These are phyloP conservation scores for Kodamaea alishanica DNA, from an alignment of 1,139 yeast species.

Conservation along the genomic window DNA sequence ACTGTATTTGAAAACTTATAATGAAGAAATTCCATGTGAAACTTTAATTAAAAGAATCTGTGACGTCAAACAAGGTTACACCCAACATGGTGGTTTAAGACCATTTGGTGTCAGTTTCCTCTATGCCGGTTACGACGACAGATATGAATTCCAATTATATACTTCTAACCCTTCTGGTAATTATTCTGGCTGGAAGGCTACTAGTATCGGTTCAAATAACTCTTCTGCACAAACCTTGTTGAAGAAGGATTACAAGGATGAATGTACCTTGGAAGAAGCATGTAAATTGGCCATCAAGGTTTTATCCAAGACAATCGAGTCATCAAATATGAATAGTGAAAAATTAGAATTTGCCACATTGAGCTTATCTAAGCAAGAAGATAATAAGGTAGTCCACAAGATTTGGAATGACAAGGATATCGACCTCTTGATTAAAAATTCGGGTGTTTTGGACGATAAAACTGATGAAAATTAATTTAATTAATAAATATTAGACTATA, in stretches of 20 bases:
- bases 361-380: constrained; percentile 44
- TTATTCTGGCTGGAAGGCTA: constrained; percentile 98
- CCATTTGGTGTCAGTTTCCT: constrained; percentile 97
- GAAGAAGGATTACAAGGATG: constrained; percentile 92
- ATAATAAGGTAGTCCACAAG: constrained; percentile 58
- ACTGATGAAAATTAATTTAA: constrained; percentile 16
- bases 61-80: constrained; percentile 95
- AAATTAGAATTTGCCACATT: constrained; percentile 86
- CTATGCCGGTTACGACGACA: constrained; percentile 92
- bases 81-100: constrained; percentile 97
- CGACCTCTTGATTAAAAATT: constrained; percentile 65
- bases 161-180: constrained; percentile 97
- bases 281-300: constrained; percentile 87
- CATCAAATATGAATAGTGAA: constrained; percentile 78
- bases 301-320: constrained; percentile 90
- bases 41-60: constrained; percentile 83
- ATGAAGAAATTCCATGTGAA: constrained; percentile 91
- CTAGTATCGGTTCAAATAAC: constrained; percentile 94
- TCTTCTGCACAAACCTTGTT: constrained; percentile 93
- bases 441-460: constrained; percentile 60
- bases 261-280: constrained; percentile 71
- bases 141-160: constrained; percentile 86
- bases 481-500: background rate
- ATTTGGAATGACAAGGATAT: constrained; percentile 81
- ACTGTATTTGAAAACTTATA: constrained; percentile 75